Conservation (phyloP, 1,284 basidiomycete species). For the Sporisorium graminicola region DNA sequence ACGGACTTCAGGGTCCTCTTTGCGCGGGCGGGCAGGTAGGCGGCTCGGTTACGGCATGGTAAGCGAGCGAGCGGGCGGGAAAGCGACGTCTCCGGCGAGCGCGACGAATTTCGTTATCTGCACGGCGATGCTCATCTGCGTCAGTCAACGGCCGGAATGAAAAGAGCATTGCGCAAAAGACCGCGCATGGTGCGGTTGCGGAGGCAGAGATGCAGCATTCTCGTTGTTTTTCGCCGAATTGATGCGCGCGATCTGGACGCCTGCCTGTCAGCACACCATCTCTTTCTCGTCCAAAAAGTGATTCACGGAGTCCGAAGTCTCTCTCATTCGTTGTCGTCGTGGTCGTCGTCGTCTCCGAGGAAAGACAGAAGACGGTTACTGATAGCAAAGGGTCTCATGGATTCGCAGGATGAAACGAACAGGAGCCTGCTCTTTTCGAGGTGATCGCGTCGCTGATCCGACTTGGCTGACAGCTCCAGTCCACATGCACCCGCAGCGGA, state of each 20-base stretch:
- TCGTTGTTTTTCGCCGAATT: neutral
- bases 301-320: no score
- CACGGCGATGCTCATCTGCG: constrained; percentile 17
- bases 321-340: neutral
- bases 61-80: constrained; percentile 2
- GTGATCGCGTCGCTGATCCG: neutral
- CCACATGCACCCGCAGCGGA: constrained; percentile 8
- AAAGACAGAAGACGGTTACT: neutral
- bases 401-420: neutral
- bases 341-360: neutral
- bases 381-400: neutral
- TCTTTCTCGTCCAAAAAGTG: no score
- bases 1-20: constrained; percentile 1
- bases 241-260: constrained; percentile 5
- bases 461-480: constrained; percentile 1
- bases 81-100: neutral
- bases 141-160: neutral
- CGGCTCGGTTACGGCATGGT: constrained; percentile 6
- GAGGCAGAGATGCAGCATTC: neutral
- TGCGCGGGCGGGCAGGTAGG: neutral
- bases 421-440: no score
- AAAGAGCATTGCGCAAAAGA: neutral
- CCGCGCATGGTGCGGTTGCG: neutral
- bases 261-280: neutral
- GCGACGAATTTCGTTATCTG: constrained; percentile 5